phyloP scores from a whole-genome alignment of 805 yeast genomes.

The Myxozyma neotropica region DNA sequence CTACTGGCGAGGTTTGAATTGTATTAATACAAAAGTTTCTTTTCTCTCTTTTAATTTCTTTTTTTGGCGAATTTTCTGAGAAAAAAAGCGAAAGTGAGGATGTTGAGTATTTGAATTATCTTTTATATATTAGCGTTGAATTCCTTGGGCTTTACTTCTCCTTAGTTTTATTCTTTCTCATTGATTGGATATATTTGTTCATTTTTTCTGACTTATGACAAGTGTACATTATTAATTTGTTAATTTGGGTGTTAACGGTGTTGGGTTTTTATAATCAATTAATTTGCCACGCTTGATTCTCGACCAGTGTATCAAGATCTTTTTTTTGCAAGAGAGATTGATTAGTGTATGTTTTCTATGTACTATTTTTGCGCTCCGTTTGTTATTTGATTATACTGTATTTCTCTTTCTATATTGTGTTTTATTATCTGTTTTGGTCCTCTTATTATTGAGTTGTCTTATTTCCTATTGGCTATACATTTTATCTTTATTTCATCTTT shows the following conservation, averaged over 20 bases:
- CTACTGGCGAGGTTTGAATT: slow-evolving; percentile 32
- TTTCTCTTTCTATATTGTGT: neutral
- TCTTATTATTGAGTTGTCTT: slow-evolving; percentile 1
- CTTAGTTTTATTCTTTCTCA: neutral
- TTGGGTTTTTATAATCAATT: slow-evolving; percentile 12
- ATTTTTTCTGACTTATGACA: neutral
- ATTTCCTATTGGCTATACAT: neutral
- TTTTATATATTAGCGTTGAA: too few species aligned
- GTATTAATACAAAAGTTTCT: neutral
- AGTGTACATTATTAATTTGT: slow-evolving; percentile 6
- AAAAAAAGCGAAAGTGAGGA: neutral
- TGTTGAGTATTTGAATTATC: neutral
- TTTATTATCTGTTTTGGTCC: neutral
- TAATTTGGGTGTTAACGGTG: slow-evolving; percentile 28
- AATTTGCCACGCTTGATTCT: neutral
- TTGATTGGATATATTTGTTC: neutral
- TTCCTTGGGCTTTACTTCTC: too few species aligned
- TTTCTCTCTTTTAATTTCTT: slow-evolving; percentile 1
- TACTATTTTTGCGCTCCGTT: neutral
- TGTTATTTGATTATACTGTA: neutral
- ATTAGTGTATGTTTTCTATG: neutral
- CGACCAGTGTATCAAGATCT: neutral
- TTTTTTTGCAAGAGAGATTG: neutral
- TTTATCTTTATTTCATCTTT: neutral
- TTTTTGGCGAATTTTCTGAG: neutral